Evolutionary conservation across 257 asterid species (phyloP).

Genomic region (Cinchona pubescens): DNA sequence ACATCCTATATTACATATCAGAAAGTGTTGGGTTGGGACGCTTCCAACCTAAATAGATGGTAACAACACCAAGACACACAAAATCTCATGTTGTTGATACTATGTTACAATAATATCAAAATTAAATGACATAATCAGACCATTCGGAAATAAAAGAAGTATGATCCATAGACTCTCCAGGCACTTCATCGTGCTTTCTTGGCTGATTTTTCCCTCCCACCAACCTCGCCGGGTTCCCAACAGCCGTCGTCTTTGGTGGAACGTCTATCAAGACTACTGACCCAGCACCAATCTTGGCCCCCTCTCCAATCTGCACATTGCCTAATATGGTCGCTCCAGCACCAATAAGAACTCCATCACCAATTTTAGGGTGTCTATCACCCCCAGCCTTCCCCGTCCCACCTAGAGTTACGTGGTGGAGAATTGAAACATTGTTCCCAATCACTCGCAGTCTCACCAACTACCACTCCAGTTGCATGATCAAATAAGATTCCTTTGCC

Average conservation of each 20-base stretch:
- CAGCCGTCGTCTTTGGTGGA: conserved; percentile 60
- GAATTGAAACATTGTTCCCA: conserved; percentile 65
- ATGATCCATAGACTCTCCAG: conserved; percentile 45
- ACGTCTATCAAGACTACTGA: conserved; percentile 63
- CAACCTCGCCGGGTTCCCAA: conserved; percentile 72
- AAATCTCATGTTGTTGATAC: background rate
- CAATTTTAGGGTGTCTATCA: conserved; percentile 81
- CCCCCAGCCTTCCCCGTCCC: conserved; percentile 79
- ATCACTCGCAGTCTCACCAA: conserved; percentile 85
- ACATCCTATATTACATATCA: no score
- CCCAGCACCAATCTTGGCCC: conserved; percentile 73
- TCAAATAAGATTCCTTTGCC: conserved; percentile 46
- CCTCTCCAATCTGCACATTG: conserved; percentile 50
- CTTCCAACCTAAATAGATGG: no score
- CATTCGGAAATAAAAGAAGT: conserved; percentile 36
- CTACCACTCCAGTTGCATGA: conserved; percentile 75
- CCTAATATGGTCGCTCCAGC: conserved; percentile 73
- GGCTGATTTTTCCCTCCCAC: conserved; percentile 40
- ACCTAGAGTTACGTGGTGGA: conserved; percentile 79
- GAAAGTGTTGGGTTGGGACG: no score
- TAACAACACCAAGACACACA: background rate
- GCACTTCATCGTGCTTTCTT: conserved; percentile 29
- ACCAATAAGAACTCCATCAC: conserved; percentile 72
- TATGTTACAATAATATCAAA: background rate
- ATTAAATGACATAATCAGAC: conserved; percentile 39